Percentiles rank a stretch among this genome's conserved stretches.
Conservation (phyloP, 2,329 filamentous ascomycete genomes). For the Ascochyta fabae region DNA sequence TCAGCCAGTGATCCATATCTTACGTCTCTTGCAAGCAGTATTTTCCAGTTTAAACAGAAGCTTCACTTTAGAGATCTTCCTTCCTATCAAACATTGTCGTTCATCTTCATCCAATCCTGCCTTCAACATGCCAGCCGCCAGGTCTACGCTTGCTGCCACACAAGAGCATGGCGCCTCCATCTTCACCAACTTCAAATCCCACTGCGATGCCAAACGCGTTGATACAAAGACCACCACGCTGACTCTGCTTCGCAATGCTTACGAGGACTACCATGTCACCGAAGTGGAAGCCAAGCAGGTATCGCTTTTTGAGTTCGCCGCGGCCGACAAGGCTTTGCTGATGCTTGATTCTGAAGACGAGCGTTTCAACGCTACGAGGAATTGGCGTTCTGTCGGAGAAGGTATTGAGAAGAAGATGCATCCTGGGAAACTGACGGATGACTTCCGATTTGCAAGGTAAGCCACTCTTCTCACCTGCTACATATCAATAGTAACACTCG, state of each 20-base stretch:
- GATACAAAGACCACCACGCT: constrained; percentile 30
- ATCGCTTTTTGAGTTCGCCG: constrained; percentile 34
- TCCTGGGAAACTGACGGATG: constrained; percentile 28
- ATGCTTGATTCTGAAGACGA: constrained; percentile 27
- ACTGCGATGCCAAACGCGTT: constrained; percentile 24
- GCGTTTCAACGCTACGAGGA: constrained; percentile 23
- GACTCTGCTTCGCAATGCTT: constrained; percentile 27
- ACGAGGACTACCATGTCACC: constrained; percentile 35
- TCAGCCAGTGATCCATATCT: not conserved
- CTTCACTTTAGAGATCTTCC: not conserved
- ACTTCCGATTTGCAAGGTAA: constrained; percentile 33
- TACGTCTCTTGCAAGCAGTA: not conserved
- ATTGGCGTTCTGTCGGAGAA: constrained; percentile 33
- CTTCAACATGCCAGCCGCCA: constrained; percentile 6
- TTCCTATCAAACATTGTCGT: not conserved
- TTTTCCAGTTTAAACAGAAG: not conserved
- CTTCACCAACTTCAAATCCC: constrained; percentile 25
- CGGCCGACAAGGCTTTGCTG: constrained; percentile 25
- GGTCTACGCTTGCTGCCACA: constrained; percentile 8
- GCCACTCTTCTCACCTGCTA: not conserved
- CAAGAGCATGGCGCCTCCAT: constrained; percentile 3
- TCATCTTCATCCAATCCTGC: not conserved
- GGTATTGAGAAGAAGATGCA: constrained; percentile 33
- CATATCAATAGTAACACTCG: not conserved
- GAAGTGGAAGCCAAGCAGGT: constrained; percentile 20